Base-by-base conservation (phyloP, 768 basidiomycete species). In the Suillus clintonianus region DNA sequence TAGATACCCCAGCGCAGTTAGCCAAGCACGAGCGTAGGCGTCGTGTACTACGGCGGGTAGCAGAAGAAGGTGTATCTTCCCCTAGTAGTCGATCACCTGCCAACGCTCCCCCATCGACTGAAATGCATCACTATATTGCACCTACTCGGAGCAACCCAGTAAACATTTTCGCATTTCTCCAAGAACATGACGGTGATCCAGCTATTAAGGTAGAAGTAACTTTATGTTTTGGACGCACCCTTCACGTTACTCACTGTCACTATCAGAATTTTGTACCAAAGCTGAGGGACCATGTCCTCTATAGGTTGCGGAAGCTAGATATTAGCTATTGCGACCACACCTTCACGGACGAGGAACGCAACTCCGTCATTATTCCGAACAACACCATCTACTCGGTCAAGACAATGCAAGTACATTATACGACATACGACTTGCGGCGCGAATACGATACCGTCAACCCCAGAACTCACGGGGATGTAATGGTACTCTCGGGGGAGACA, bases 371-470 rank as follows among this genome's bases (percentile, higher is more conserved):
- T 7, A 55, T n/a, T 9, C 53, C 30, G 13, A 13, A 55, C 8
- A 32, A 55, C 37, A 37, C 37, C 2, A 37, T 37, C 13, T 37
- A 37, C 37, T 37, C 37, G 11, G 37, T 37, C 0, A 60, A 67
- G 22, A 4, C 36, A 1, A 8, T 71, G 5, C 54, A 27, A 1
- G 14, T 70, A 1, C 61, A 51, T n/a, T 61, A 51, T 37, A 61
- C 60, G 27, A 61, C 17, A 1, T 61, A 61, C 24, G 37, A 61
- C 27, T 27, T 61, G 7, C 47, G 41, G 15, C 47, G 37, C n/a
- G 36, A 22, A 17, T 32, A 47, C 36, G 48, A 61, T 24, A 36
- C 42, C 15, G 37, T 61, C 13, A 61, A 53, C 39, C 60, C 60
- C 27, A 22, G 30, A 30, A 61, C 60, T 0, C 43, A 54, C 2